A percentile compares a stretch with the other conserved stretches of the same genome.
These are phyloP conservation scores for Chlorociboria aeruginascens DNA, from an alignment of 495 filamentous ascomycete genomes.

Conservation along the genomic window DNA sequence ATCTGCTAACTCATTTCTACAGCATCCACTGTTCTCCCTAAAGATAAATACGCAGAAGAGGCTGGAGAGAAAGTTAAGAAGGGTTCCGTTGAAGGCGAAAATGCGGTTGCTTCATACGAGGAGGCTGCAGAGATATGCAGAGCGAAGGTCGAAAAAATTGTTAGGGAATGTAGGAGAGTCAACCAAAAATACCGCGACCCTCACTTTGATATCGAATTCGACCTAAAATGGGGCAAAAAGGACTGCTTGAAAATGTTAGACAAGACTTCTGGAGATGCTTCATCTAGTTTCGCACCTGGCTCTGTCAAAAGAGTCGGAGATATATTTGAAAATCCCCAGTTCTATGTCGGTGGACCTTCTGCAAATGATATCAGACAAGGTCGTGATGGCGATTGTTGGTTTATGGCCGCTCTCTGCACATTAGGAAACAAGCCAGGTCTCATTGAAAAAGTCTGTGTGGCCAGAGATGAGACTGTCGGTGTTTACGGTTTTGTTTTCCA, in stretches of 20 bases:
- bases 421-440: slow-evolving; percentile 69
- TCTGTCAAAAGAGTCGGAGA: slow-evolving; percentile 63
- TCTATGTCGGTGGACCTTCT: slow-evolving; percentile 72
- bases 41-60: slow-evolving; percentile 58
- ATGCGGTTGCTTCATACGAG: slow-evolving; percentile 47
- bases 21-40: slow-evolving; percentile 61
- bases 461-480: slow-evolving; percentile 63
- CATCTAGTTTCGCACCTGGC: slow-evolving; percentile 26
- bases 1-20: slow-evolving; percentile 15
- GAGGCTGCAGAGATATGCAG: slow-evolving; percentile 58
- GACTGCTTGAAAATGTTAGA: slow-evolving; percentile 31
- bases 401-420: slow-evolving; percentile 77
- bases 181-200: slow-evolving; percentile 88
- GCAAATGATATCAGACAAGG: slow-evolving; percentile 76
- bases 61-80: slow-evolving; percentile 34
- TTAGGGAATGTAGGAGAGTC: slow-evolving; percentile 66
- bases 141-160: slow-evolving; percentile 68
- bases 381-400: slow-evolving; percentile 81
- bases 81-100: slow-evolving; percentile 37
- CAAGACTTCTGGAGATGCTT: slow-evolving; percentile 8
- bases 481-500: slow-evolving; percentile 94
- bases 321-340: slow-evolving; percentile 78
- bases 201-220: slow-evolving; percentile 78
- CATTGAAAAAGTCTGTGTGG: slow-evolving; percentile 77
- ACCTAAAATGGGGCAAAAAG: slow-evolving; percentile 49